phyloP scores from a whole-genome alignment of 2,329 filamentous ascomycete genomes.

The Paraphoma chrysanthemicola region DNA sequence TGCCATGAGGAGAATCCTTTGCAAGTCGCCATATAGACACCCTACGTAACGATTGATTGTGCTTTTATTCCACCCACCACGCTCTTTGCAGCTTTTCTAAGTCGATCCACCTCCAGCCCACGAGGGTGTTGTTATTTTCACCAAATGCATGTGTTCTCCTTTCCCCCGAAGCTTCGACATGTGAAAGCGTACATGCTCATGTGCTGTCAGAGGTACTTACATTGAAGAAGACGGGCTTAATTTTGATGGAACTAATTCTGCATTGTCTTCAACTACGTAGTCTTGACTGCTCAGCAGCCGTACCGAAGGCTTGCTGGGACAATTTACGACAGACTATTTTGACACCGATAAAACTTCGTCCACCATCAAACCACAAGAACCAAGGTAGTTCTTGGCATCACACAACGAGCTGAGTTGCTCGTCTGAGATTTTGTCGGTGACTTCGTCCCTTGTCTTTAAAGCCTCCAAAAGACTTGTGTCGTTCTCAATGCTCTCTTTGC shows the following conservation, averaged over 20 bases:
- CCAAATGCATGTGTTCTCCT: too few relatives aligned
- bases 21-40: not conserved
- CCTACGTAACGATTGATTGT: too few relatives aligned
- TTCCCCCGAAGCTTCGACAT: too few relatives aligned
- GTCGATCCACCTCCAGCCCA: too few relatives aligned
- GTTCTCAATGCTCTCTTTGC: slow-evolving; percentile 57
- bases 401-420: slow-evolving; percentile 60
- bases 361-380: slow-evolving; percentile 45
- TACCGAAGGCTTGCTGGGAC: not conserved
- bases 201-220: too few relatives aligned
- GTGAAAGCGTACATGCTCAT: too few relatives aligned
- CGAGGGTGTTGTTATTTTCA: too few relatives aligned
- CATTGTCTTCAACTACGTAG: too few relatives aligned
- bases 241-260: too few relatives aligned
- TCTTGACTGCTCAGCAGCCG: not conserved
- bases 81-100: too few relatives aligned
- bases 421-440: slow-evolving; percentile 53
- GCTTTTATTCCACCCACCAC: too few relatives aligned
- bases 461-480: slow-evolving; percentile 53
- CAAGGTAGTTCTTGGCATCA: slow-evolving; percentile 60
- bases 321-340: slow-evolving; percentile 21
- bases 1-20: not conserved
- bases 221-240: too few relatives aligned
- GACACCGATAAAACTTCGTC: slow-evolving; percentile 42
- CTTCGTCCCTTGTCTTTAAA: slow-evolving; percentile 49